Percentiles rank a stretch among this genome's conserved stretches.
Conservation (phyloP, 164 flowering plant genomes). For the Chloranthus sessilifolius region DNA sequence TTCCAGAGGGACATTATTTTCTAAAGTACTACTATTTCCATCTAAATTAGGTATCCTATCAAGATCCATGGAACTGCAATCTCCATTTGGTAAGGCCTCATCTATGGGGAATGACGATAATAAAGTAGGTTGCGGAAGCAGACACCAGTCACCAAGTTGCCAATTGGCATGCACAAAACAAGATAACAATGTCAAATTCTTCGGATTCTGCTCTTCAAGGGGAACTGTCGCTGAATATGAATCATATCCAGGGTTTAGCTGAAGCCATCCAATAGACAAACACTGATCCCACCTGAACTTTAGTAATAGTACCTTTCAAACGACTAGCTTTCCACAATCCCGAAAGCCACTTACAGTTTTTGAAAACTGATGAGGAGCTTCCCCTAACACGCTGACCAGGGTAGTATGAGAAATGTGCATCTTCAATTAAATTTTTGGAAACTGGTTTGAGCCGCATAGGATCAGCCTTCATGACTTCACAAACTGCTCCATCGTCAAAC, state of each 20-base stretch:
- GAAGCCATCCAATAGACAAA: conserved; percentile 94
- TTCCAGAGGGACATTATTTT: conserved; percentile 22
- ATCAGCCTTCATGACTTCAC: conserved; percentile 81
- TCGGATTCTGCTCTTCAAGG: conserved; percentile 88
- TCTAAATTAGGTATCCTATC: conserved; percentile 27
- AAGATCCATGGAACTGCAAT: conserved; percentile 28
- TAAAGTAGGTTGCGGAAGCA: conserved; percentile 40
- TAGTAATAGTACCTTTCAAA: conserved; percentile 77
- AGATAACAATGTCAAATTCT: conserved; percentile 65
- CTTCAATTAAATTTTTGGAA: conserved; percentile 58
- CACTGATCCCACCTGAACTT: conserved; percentile 79
- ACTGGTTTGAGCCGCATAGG: conserved; percentile 73
- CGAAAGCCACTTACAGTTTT: conserved; percentile 76
- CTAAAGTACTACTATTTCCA: conserved; percentile 23
- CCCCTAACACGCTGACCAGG: conserved; percentile 95
- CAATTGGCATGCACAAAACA: conserved; percentile 90
- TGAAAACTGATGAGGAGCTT: conserved; percentile 76
- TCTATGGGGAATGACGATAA: conserved; percentile 28
- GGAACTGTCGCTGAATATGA: conserved; percentile 73
- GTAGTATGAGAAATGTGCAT: conserved; percentile 77
- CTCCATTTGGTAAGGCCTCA: conserved; percentile 26
- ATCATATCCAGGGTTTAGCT: conserved; percentile 68
- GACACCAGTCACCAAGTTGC: conserved; percentile 98
- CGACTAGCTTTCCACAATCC: conserved; percentile 81
- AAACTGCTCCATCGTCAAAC: conserved; percentile 91